Evolutionary conservation across 73 alveolate species (phyloP).

Genomic region (Stentor coeruleus): DNA sequence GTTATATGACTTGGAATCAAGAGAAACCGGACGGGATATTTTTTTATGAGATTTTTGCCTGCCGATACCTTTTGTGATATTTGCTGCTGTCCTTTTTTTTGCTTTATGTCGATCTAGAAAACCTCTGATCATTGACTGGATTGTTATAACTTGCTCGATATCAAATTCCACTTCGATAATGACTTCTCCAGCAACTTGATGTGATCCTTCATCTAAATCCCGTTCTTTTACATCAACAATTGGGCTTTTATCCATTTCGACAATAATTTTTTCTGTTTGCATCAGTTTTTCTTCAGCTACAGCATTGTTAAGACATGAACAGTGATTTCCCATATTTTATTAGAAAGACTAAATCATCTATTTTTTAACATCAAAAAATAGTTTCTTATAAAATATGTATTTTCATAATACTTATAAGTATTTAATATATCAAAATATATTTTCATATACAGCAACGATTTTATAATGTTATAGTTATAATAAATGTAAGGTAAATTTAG

Average conservation of each 20-base stretch:
- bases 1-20: neutral
- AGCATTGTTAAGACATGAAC: neutral
- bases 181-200: neutral
- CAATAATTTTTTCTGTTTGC: neutral
- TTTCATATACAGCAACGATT: too few relatives aligned
- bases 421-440: too few relatives aligned
- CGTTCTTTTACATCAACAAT: neutral
- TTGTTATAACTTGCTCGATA: neutral
- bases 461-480: too few relatives aligned
- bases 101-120: neutral
- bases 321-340: neutral
- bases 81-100: neutral
- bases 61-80: neutral
- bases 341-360: too few relatives aligned
- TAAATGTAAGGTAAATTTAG: too few relatives aligned
- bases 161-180: neutral
- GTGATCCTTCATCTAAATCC: neutral
- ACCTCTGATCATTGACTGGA: neutral
- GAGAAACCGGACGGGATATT: neutral
- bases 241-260: neutral
- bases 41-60: neutral
- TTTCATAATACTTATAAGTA: too few relatives aligned
- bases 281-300: neutral
- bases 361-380: too few relatives aligned
- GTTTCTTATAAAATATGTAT: too few relatives aligned